phyloP scores from a whole-genome alignment of 352 stramenopile genomes.

The Phytopythium aichiense region DNA sequence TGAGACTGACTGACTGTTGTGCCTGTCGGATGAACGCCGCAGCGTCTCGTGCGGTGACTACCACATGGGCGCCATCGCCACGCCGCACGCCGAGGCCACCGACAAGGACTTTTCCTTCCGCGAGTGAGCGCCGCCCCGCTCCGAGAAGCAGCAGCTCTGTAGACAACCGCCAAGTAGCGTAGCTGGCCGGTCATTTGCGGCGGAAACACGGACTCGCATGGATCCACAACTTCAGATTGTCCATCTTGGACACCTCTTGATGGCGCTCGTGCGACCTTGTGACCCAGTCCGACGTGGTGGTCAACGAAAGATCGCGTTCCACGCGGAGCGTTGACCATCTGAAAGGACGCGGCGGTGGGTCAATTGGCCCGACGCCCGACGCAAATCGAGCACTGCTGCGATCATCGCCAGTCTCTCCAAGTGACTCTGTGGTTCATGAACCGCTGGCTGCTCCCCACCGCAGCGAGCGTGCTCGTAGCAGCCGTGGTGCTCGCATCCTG shows the following conservation, averaged over 20 bases:
- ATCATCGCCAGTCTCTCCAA: neutral
- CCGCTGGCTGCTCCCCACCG: neutral
- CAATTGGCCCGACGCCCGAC: too few species aligned
- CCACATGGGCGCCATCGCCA: slow-evolving; percentile 82
- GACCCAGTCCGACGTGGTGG: neutral
- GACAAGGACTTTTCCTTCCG: slow-evolving; percentile 85
- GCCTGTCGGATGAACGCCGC: slow-evolving; percentile 3
- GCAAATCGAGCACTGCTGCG: neutral
- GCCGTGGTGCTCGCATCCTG: neutral
- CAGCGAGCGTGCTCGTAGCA: neutral
- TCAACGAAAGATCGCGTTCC: neutral
- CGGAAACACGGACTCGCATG: neutral
- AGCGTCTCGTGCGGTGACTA: slow-evolving; percentile 84
- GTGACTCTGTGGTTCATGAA: neutral
- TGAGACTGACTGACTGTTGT: slow-evolving; percentile 5
- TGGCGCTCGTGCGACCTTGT: neutral
- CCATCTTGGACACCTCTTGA: too few species aligned
- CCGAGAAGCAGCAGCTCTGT: neutral
- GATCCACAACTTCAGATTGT: too few species aligned
- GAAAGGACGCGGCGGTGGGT: neutral
- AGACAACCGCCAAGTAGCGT: neutral
- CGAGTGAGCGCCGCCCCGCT: slow-evolving; percentile 13
- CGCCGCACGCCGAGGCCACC: slow-evolving; percentile 57
- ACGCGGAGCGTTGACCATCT: neutral
- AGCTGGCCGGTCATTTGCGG: too few species aligned